Evolutionary conservation across 805 yeast species (phyloP).

Genomic region (Zygosaccharomyces pseudorouxii): DNA sequence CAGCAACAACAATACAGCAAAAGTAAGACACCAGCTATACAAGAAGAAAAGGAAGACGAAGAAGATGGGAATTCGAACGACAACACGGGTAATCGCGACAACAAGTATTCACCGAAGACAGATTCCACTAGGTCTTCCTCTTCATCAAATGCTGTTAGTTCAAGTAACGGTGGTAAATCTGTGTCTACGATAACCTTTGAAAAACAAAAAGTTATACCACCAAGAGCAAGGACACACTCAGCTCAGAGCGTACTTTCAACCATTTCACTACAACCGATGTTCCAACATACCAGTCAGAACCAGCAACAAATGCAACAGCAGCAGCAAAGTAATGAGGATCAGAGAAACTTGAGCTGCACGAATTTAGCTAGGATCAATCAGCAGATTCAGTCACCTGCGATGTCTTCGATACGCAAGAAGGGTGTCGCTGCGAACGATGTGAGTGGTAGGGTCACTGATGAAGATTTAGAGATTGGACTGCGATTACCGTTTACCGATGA

Average conservation of each 20-base stretch:
- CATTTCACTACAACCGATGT: conserved; percentile 60
- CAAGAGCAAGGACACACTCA: conserved; percentile 38
- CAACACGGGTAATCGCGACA: background rate
- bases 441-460: conserved; percentile 22
- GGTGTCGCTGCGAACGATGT: conserved; percentile 24
- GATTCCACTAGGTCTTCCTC: conserved; percentile 11
- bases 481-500: conserved; percentile 37
- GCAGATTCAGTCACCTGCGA: conserved; percentile 41
- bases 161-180: conserved; percentile 10
- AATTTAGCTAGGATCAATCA: conserved; percentile 32
- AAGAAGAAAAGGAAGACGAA: conserved; percentile 11
- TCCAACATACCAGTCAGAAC: conserved; percentile 37
- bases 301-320: conserved; percentile 11
- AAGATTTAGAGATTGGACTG: conserved; percentile 24
- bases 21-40: conserved; percentile 18
- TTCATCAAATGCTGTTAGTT: conserved; percentile 11
- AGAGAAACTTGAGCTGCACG: conserved; percentile 4
- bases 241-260: conserved; percentile 44
- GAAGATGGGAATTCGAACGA: background rate
- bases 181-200: conserved; percentile 38
- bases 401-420: conserved; percentile 35
- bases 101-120: background rate
- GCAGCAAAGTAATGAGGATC: conserved; percentile 9
- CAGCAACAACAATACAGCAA: conserved; percentile 7
- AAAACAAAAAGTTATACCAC: conserved; percentile 58